phyloP scores from a whole-genome alignment of 176 grass and related monocot genomes.

The Luzula sylvatica region DNA sequence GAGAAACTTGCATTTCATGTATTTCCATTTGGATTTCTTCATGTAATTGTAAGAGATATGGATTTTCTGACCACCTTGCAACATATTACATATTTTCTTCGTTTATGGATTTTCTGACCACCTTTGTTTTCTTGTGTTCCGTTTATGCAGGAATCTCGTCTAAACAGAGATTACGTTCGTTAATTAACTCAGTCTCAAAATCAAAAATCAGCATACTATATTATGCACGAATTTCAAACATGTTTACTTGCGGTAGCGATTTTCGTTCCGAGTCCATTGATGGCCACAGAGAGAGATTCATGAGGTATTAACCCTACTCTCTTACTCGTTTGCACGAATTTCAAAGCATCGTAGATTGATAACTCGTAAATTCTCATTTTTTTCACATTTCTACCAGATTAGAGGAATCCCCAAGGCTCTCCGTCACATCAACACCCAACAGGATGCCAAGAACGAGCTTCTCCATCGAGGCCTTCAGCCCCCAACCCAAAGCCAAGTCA shows the following conservation, averaged over 20 bases:
- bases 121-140: too few species aligned
- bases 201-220: too few species aligned
- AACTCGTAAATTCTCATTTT: background rate
- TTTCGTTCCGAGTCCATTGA: slow-evolving; percentile 38
- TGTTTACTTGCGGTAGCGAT: slow-evolving; percentile 55
- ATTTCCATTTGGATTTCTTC: too few species aligned
- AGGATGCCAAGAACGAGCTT: slow-evolving; percentile 34
- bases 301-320: slow-evolving; percentile 24
- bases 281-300: slow-evolving; percentile 46
- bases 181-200: too few species aligned
- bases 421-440: slow-evolving; percentile 36
- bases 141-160: too few species aligned
- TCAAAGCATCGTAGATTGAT: too few species aligned
- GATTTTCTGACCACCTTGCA: too few species aligned
- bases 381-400: slow-evolving; percentile 26
- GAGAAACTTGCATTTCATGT: too few species aligned
- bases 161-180: too few species aligned
- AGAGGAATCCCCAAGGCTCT: slow-evolving; percentile 34
- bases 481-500: slow-evolving; percentile 20
- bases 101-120: too few species aligned
- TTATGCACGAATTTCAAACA: slow-evolving; percentile 10
- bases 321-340: background rate
- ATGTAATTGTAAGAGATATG: too few species aligned
- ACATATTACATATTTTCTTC: too few species aligned
- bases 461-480: slow-evolving; percentile 39